Evolutionary conservation across 805 yeast genomes (phyloP).

Genomic region (Candida alai): DNA sequence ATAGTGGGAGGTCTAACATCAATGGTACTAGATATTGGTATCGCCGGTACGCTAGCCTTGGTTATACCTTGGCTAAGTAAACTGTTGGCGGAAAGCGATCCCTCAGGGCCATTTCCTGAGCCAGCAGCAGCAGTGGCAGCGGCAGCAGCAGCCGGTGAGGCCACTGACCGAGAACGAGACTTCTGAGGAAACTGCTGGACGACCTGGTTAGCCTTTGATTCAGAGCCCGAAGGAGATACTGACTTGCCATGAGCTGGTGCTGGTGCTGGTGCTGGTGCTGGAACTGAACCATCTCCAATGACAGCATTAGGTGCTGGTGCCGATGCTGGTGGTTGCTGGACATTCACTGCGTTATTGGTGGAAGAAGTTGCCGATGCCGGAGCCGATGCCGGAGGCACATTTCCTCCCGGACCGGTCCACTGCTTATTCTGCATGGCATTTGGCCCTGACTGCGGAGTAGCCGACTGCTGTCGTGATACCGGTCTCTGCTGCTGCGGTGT

Average conservation of each 20-base stretch:
- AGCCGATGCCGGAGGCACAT: background rate
- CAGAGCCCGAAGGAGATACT: background rate
- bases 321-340: conserved; percentile 3
- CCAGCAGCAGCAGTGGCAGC: conserved; percentile 11
- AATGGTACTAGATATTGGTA: conserved; percentile 68
- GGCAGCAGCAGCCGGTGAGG: conserved; percentile 8
- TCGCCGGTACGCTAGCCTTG: conserved; percentile 57
- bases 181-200: conserved; percentile 4
- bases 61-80: conserved; percentile 36
- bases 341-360: too few relatives aligned
- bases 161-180: conserved; percentile 1
- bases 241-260: background rate
- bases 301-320: conserved; percentile 3
- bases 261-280: conserved; percentile 3
- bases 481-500: background rate
- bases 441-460: conserved; percentile 9
- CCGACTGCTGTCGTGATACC: conserved; percentile 7
- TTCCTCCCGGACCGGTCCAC: too few relatives aligned
- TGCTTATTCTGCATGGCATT: too few relatives aligned
- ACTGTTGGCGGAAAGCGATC: conserved; percentile 18
- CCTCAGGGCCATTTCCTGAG: conserved; percentile 5
- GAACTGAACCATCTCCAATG: background rate
- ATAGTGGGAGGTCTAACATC: conserved; percentile 65
- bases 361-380: background rate
- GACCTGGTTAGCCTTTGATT: too few relatives aligned